A percentile compares a stretch with the other conserved stretches of the same genome.
Conservation (phyloP, 768 basidiomycete genomes). For the Kwoniella shandongensis region DNA sequence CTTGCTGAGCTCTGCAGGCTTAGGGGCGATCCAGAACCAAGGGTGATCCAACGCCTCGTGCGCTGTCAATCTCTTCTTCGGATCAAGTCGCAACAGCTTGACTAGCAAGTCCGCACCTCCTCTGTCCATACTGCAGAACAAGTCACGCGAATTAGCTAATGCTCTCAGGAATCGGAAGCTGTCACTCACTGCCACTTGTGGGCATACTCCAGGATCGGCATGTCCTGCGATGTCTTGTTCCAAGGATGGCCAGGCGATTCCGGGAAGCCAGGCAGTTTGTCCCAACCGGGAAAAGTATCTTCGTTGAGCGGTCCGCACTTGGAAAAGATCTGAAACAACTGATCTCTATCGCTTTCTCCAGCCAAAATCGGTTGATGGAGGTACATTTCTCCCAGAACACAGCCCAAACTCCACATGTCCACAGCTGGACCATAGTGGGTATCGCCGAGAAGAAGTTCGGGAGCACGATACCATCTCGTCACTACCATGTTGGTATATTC, state of each 20-base stretch:
- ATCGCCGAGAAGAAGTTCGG: conserved; percentile 86
- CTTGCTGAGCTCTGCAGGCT: conserved; percentile 58
- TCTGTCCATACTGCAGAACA: conserved; percentile 60
- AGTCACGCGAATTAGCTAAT: too few relatives aligned
- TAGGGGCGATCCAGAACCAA: conserved; percentile 89
- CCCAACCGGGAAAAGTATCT: conserved; percentile 54
- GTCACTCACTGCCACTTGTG: conserved; percentile 31
- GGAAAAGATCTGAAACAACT: conserved; percentile 82
- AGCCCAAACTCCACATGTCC: conserved; percentile 98
- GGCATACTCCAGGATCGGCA: conserved; percentile 25
- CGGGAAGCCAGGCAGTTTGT: conserved; percentile 50
- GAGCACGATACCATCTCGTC: conserved; percentile 97
- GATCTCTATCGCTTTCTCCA: conserved; percentile 86
- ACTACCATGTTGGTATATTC: conserved; percentile 97
- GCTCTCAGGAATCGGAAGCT: not conserved
- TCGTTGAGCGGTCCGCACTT: conserved; percentile 78
- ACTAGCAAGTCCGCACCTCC: conserved; percentile 81
- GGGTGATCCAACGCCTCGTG: conserved; percentile 82
- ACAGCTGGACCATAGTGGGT: conserved; percentile 88
- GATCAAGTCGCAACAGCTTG: conserved; percentile 77
- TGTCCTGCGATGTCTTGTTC: conserved; percentile 25
- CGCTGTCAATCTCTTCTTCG: conserved; percentile 78
- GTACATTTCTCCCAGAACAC: conserved; percentile 98
- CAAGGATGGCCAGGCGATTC: conserved; percentile 36
- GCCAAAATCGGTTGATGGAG: conserved; percentile 78